Evolutionary conservation across 202 grass and related monocot genomes (phyloP).

Genomic region (Zizania palustris): DNA sequence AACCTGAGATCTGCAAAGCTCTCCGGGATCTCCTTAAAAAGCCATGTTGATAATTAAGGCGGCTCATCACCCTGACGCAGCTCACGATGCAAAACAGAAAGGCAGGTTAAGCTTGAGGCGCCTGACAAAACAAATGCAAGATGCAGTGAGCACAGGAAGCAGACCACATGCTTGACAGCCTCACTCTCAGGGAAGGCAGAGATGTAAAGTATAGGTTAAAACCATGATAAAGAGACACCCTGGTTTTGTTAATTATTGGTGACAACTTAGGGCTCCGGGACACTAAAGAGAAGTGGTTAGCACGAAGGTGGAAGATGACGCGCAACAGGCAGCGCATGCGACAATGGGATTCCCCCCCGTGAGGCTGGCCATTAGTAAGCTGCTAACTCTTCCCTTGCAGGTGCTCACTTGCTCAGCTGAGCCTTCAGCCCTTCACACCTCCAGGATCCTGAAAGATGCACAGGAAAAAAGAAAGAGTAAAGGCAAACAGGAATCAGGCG

Average conservation of each 20-base stretch:
- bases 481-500: slow-evolving; percentile 16
- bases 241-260: slow-evolving; percentile 10
- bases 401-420: neutral
- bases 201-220: slow-evolving; percentile 32
- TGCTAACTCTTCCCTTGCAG: slow-evolving; percentile 20
- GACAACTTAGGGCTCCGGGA: slow-evolving; percentile 7
- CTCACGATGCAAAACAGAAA: slow-evolving; percentile 12
- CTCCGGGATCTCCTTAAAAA: slow-evolving; percentile 25
- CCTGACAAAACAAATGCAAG: slow-evolving; percentile 38
- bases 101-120: slow-evolving; percentile 13
- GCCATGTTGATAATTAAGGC: neutral
- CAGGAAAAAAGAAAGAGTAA: slow-evolving; percentile 22
- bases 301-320: slow-evolving; percentile 42
- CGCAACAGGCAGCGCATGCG: slow-evolving; percentile 32
- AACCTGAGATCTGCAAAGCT: slow-evolving; percentile 43
- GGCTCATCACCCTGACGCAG: slow-evolving; percentile 2
- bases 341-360: slow-evolving; percentile 29
- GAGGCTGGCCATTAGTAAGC: slow-evolving; percentile 9
- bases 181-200: slow-evolving; percentile 16
- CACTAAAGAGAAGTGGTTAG: slow-evolving; percentile 14
- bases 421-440: slow-evolving; percentile 31
- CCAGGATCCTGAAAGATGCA: slow-evolving; percentile 30
- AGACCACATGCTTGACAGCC: slow-evolving; percentile 43
- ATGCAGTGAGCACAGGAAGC: slow-evolving; percentile 34
- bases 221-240: slow-evolving; percentile 37